Evolutionary conservation across 768 basidiomycete genomes (phyloP), one percentile per base, ranked within the genome.

Genomic region (Leccinum truebloodii): DNA sequence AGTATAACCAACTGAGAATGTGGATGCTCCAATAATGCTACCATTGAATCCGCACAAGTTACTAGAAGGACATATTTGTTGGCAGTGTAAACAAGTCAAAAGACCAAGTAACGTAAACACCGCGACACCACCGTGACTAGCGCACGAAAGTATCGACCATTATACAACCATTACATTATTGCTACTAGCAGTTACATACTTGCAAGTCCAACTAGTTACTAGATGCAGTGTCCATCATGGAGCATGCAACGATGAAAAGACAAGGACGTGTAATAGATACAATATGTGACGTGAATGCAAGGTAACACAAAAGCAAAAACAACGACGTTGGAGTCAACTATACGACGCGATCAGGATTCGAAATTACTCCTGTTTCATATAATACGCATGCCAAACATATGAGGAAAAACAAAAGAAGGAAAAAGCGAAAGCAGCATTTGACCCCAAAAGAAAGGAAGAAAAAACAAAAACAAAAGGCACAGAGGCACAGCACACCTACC

Each of bases 251-350:
- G 54, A 35, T 28, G 30, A 46, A 49, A 46, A 22, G 22, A 59
- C 28, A 18, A 52, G 41, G 35, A 41, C 41, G 28, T 48, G 35
- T 52, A 59, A 14, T 52, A 35, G 55, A 65, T 62, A 59, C 67
- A 65, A 48, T n/a, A 28, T 58, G 62, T 22, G 53, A 30, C 4
- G n/a, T 28, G 50, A 53, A 60, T 58, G 41, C 52, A 54, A 51
- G n/a, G 32, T 58, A 57, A 52, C 58, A 59, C 30, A 41, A 48
- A 48, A 58, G 37, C 58, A 67, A 59, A 30, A 16, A 37, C 35
- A 51, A 22, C 55, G 37, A 56, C 53, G 18, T 48, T 22, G 22
- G 6, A 56, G 16, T 13, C 37, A 32, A 30, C 26, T 22, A 7
- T 20, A 16, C 26, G 8, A 54, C 34, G 24, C 7, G 22, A 56